A percentile compares a stretch with the other conserved stretches of the same genome.
phyloP scores from a whole-genome alignment of 345 rosid genomes.

The Turritis glabra region DNA sequence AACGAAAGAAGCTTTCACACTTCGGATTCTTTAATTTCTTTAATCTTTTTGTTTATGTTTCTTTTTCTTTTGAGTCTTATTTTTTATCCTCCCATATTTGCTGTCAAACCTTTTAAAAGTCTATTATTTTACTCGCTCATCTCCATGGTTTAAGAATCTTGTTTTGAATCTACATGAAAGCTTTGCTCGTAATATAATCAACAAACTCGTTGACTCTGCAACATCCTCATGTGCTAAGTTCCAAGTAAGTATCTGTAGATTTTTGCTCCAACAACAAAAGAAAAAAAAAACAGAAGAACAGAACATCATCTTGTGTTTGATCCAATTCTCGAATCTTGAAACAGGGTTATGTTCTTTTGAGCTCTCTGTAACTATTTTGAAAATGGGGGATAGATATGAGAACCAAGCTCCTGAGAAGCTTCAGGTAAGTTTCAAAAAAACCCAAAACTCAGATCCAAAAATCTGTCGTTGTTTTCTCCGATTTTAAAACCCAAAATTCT shows the following conservation, averaged over 20 bases:
- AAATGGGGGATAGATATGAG: slow-evolving; percentile 26
- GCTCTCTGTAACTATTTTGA: slow-evolving; percentile 20
- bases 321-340: slow-evolving; percentile 1
- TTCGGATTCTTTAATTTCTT: slow-evolving; percentile 16
- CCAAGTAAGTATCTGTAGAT: slow-evolving; percentile 14
- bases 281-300: neutral
- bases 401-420: slow-evolving; percentile 30
- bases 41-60: neutral
- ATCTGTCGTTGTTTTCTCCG: neutral
- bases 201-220: slow-evolving; percentile 23
- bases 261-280: neutral
- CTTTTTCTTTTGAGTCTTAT: neutral
- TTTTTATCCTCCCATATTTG: slow-evolving; percentile 1
- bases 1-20: slow-evolving; percentile 12
- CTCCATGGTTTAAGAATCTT: slow-evolving; percentile 18
- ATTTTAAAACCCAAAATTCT: neutral
- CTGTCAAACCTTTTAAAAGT: slow-evolving; percentile 18
- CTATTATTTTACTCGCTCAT: neutral
- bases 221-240: slow-evolving; percentile 17
- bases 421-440: slow-evolving; percentile 24
- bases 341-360: slow-evolving; percentile 69
- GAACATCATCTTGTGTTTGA: slow-evolving; percentile 5
- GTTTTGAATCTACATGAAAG: slow-evolving; percentile 17
- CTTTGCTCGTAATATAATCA: neutral
- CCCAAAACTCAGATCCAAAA: slow-evolving; percentile 11